Evolutionary conservation across 352 stramenopile genomes (phyloP), one percentile per base, ranked within the genome.

Genomic region (Pythium dissotocum): DNA sequence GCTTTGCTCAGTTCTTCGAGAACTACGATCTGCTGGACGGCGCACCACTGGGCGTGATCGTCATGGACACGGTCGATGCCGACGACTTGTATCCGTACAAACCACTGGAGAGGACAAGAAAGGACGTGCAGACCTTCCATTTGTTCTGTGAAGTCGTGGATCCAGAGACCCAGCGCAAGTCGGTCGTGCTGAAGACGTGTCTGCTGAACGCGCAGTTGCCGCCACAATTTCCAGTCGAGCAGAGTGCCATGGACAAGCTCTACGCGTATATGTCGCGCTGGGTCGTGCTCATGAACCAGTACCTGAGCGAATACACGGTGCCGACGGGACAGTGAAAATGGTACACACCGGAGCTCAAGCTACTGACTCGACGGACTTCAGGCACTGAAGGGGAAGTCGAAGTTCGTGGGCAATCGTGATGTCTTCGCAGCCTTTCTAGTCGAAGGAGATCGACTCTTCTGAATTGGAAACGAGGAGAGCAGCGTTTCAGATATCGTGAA

Each of bases 41-140:
- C 18, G 63, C 62, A 6, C 58, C 78, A 26, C 36, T 63, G 49
- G 75, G 65, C 6, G 61, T 83, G n/a, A 60, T 78, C 5, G 62
- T 72, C 6, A 63, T 65, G 5, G 69, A 79, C 52, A 64, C 40
- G 2, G 75, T 85, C 18, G 75, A 83, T 24, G 63, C 71, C 26
- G 75, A 85, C 58, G 73, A 79, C 40, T 53, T 85, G 35, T 69
- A 83, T 42, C 75, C 75, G 21, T 85, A 85, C 65, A 28, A 63
- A 13, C 51, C 67, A 26, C 14, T 35, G 5, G 35, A 75, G 51
- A 63, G 62, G 46, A 28, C 73, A 9, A 67, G 71, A 16, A 70
- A 69, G 26, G 69, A 78, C 55, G 67, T 75, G 51, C 63, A 38
- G 5, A 58, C 49, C 10, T 55, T 65, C n/a, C 64, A 73, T 16